Percentiles rank a stretch among this genome's conserved stretches.
Conservation (phyloP, 352 stramenopile genomes). For the Aphanomyces euteiches region DNA sequence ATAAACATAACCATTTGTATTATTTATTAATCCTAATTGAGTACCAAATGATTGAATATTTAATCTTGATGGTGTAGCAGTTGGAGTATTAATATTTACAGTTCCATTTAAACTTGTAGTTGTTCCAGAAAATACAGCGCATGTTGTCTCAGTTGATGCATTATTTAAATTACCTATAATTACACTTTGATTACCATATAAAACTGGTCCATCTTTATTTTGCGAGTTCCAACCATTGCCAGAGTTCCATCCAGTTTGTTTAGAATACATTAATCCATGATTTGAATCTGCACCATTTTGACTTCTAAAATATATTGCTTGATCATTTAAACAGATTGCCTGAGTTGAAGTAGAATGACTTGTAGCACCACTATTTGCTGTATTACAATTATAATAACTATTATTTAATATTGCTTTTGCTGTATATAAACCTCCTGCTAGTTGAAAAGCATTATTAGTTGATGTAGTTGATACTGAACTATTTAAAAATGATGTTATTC, state of each 20-base stretch:
- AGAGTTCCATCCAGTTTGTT: not conserved
- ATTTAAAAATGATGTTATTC: not conserved
- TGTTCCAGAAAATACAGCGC: slow-evolving; percentile 6
- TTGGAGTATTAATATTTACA: slow-evolving; percentile 7
- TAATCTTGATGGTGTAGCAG: not conserved
- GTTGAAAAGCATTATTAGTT: not conserved
- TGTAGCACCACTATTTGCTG: not conserved
- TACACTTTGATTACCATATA: slow-evolving; percentile 9
- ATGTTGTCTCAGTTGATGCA: not conserved
- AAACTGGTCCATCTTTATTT: slow-evolving; percentile 13
- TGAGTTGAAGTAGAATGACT: slow-evolving; percentile 8
- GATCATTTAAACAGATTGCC: slow-evolving; percentile 16
- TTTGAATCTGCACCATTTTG: slow-evolving; percentile 14
- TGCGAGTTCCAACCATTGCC: not conserved
- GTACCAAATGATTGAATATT: slow-evolving; percentile 6
- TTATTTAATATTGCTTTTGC: slow-evolving; percentile 17
- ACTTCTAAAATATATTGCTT: slow-evolving; percentile 6
- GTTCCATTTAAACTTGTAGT: slow-evolving; percentile 1
- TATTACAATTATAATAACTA: slow-evolving; percentile 20
- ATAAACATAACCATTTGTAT: slow-evolving; percentile 1
- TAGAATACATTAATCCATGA: slow-evolving; percentile 7
- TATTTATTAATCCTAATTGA: slow-evolving; percentile 11
- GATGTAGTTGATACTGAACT: slow-evolving; percentile 2
- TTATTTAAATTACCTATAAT: slow-evolving; percentile 5
- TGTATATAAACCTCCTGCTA: slow-evolving; percentile 4